Base-by-base conservation (phyloP, 495 filamentous ascomycete genomes). In the Neurospora sublineolata region DNA sequence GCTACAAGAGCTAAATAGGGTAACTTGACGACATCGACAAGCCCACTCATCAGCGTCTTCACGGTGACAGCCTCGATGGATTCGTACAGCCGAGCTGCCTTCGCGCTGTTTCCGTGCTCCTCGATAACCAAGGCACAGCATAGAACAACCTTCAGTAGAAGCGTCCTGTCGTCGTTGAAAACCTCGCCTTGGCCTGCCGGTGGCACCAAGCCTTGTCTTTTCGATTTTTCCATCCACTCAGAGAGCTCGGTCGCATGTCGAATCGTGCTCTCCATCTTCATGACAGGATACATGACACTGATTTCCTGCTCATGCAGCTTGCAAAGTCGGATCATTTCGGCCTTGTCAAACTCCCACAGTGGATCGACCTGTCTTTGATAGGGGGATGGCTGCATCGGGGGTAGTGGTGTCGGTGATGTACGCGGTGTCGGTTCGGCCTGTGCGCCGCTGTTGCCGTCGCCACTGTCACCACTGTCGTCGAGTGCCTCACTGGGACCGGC, bases 261-360 rank as follows among this genome's bases (percentile, higher is more conserved):
- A 36, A 89, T 87, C 7, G 93, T 80, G 20, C 83, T 83, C 30
- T 91, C 86, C 41, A 95, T 91, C 71, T 91, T 84, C 27, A 95
- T 79, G 14, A 97, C 84, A 1, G 93, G 93, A 79, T 94, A 94
- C 92, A 94, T 94, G 69, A 93, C 85, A 11, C 91, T 91, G 68
- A 94, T 89, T 78, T 95, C 93, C 78, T 97, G 92, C 69, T 94
- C 90, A 74, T 92, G 92, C 8, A 93, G 85, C 11, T 85, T 82
- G 73, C 89, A 91, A 8, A 97, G 81, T 2, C 91, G 87, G 14
- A 92, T 74, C 69, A 92, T 87, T 74, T 95, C 92, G 37, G 92
- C 87, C 73, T 89, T 88, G 37, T 84, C 85, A 37, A 93, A 84
- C 11, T 86, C 80, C 91, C 91, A 94, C 60, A 97, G 87, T 1